These are phyloP conservation scores for Candida glucosophila DNA, from an alignment of 1,139 yeast genomes.

Conservation along the genomic window DNA sequence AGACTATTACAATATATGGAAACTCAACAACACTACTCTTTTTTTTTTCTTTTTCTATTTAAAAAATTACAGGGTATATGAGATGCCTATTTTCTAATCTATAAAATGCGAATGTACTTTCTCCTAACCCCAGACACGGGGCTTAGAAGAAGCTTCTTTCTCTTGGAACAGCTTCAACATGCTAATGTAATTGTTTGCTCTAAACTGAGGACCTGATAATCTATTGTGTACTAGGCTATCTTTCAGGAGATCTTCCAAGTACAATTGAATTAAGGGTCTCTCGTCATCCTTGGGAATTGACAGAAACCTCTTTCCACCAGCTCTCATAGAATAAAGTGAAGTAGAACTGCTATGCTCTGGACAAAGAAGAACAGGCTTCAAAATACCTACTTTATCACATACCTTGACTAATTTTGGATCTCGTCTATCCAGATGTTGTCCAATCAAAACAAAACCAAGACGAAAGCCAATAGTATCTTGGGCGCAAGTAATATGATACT, in stretches of 20 bases:
- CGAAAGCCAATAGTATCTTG: slow-evolving; percentile 35
- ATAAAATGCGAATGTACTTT: no score
- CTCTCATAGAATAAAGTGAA: slow-evolving; percentile 11
- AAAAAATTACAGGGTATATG: no score
- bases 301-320: slow-evolving; percentile 26
- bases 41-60: no score
- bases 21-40: no score
- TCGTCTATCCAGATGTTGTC: slow-evolving; percentile 11
- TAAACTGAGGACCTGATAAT: slow-evolving; percentile 25
- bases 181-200: slow-evolving; percentile 21
- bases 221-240: no score
- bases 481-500: slow-evolving; percentile 64
- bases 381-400: slow-evolving; percentile 25
- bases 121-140: no score
- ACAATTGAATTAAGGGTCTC: slow-evolving; percentile 33
- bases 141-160: no score
- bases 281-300: slow-evolving; percentile 15
- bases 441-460: slow-evolving; percentile 37
- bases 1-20: no score
- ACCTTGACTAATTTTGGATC: slow-evolving; percentile 16
- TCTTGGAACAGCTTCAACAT: slow-evolving; percentile 11
- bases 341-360: slow-evolving; percentile 21
- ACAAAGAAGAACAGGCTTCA: slow-evolving; percentile 37
- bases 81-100: no score
- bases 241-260: slow-evolving; percentile 32